Percentiles rank a stretch among this genome's conserved stretches.
Evolutionary conservation across 106 monocot species (phyloP).

Genomic region (Dendrobium huoshanense): DNA sequence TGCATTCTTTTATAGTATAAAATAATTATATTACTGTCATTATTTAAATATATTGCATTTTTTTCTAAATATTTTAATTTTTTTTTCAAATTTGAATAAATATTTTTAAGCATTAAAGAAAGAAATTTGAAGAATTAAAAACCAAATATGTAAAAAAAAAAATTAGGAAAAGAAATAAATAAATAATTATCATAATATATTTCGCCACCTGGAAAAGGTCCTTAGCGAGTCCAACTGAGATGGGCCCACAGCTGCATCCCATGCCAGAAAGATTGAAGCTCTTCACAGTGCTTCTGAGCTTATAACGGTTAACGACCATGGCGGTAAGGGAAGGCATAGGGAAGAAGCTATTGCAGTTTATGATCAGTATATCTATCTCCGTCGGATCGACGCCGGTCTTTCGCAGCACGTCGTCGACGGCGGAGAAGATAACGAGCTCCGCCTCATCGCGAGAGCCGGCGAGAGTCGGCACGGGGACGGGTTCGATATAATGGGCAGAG

Average conservation of each 20-base stretch:
- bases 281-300: background rate
- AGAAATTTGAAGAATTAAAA: no score
- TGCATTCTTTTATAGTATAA: background rate
- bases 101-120: no score
- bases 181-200: no score
- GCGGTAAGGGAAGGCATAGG: slow-evolving; percentile 12
- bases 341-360: slow-evolving; percentile 10
- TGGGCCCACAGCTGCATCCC: slow-evolving; percentile 13
- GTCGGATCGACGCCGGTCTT: background rate
- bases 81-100: background rate
- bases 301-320: slow-evolving; percentile 5
- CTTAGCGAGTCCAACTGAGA: slow-evolving; percentile 6
- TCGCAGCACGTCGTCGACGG: background rate
- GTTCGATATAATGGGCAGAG: background rate
- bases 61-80: no score
- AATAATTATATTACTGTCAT: no score
- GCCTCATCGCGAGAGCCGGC: slow-evolving; percentile 2
- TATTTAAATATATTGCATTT: no score
- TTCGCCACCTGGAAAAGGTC: background rate
- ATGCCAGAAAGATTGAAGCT: slow-evolving; percentile 13
- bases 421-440: slow-evolving; percentile 5
- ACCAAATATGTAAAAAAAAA: background rate
- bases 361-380: slow-evolving; percentile 8
- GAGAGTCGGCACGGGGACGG: background rate
- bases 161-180: no score